Evolutionary conservation across 2,329 filamentous ascomycete species (phyloP).

Genomic region (Xylariaceae sp.): DNA sequence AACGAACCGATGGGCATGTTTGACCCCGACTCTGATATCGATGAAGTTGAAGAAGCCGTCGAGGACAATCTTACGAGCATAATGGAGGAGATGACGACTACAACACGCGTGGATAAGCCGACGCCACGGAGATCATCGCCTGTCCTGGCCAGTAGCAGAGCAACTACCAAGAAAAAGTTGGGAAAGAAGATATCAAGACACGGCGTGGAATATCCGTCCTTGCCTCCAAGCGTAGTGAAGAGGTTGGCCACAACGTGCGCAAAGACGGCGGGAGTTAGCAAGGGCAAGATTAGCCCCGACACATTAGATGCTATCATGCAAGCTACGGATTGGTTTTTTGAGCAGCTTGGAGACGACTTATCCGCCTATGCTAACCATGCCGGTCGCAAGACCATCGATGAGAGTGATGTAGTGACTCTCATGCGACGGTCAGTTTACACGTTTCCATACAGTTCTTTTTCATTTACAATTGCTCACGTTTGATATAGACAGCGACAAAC

Average conservation of each 20-base stretch:
- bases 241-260: slow-evolving; percentile 66
- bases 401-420: slow-evolving; percentile 73
- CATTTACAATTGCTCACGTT: slow-evolving; percentile 22
- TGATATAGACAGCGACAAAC: slow-evolving; percentile 68
- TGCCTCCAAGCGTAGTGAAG: slow-evolving; percentile 71
- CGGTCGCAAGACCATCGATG: slow-evolving; percentile 77
- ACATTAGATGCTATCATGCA: slow-evolving; percentile 69
- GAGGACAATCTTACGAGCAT: slow-evolving; percentile 11
- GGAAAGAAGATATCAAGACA: slow-evolving; percentile 60
- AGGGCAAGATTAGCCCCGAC: slow-evolving; percentile 66
- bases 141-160: not conserved
- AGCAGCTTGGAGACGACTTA: slow-evolving; percentile 77
- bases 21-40: slow-evolving; percentile 23
- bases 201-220: slow-evolving; percentile 68
- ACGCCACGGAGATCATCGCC: not conserved
- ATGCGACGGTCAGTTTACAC: slow-evolving; percentile 67
- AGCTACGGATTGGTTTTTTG: slow-evolving; percentile 87
- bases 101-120: not conserved
- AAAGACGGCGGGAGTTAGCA: slow-evolving; percentile 57
- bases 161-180: slow-evolving; percentile 37
- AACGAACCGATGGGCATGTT: slow-evolving; percentile 23
- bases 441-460: slow-evolving; percentile 14
- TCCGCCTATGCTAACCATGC: slow-evolving; percentile 76
- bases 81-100: slow-evolving; percentile 9
- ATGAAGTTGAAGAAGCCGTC: slow-evolving; percentile 19